Conservation (phyloP, 345 rosid genomes). For the Lepidium aucheri region DNA sequence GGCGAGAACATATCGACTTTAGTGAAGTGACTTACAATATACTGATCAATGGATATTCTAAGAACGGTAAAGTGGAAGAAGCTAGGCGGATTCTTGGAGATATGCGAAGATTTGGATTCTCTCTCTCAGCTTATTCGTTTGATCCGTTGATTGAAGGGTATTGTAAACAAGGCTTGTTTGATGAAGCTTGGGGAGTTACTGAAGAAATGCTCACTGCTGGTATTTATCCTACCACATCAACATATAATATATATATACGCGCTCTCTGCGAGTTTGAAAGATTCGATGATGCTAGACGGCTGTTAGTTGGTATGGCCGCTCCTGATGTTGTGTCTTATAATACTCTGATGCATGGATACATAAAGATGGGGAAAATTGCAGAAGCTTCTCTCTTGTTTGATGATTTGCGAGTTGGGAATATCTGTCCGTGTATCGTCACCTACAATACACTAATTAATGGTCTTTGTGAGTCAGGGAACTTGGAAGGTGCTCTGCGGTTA, state of each 20-base stretch:
- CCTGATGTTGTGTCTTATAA: conserved; percentile 68
- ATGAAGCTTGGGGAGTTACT: conserved; percentile 40
- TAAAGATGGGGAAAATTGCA: conserved; percentile 40
- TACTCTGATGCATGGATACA: conserved; percentile 52
- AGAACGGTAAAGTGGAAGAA: conserved; percentile 40
- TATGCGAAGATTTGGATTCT: conserved; percentile 45
- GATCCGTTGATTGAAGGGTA: conserved; percentile 53
- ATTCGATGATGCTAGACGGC: conserved; percentile 41
- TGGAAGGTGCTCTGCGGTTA: conserved; percentile 44
- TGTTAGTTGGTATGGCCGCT: conserved; percentile 33
- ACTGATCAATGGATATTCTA: conserved; percentile 49
- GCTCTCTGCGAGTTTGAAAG: conserved; percentile 47
- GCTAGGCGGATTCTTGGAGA: conserved; percentile 43
- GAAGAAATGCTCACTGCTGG: conserved; percentile 47
- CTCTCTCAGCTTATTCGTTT: conserved; percentile 43
- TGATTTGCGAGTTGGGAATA: conserved; percentile 35
- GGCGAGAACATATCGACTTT: conserved; percentile 25
- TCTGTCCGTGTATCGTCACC: conserved; percentile 43
- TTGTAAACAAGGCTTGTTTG: conserved; percentile 43
- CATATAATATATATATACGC: conserved; percentile 42
- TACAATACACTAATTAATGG: conserved; percentile 65
- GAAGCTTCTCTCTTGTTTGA: conserved; percentile 61
- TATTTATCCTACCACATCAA: conserved; percentile 32
- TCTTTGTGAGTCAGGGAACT: conserved; percentile 49
- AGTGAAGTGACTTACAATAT: conserved; percentile 53